Conservation (phyloP, 1,284 basidiomycete genomes). For the Apiotrichum siamense region DNA sequence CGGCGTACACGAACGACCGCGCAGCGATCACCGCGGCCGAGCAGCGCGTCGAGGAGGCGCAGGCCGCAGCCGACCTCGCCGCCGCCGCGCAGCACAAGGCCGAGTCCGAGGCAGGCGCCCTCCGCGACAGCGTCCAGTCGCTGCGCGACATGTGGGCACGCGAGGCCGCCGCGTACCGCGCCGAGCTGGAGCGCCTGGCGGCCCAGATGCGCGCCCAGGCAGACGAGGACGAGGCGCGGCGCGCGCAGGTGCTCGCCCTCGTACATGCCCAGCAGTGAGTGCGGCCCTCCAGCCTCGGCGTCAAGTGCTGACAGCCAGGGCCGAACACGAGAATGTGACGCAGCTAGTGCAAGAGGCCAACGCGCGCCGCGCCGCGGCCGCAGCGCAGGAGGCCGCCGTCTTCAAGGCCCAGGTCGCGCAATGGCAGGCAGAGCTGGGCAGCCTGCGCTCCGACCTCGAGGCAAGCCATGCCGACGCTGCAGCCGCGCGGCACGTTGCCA, state of each 20-base stretch:
- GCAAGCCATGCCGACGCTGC: slow-evolving; percentile 23
- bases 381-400: slow-evolving; percentile 12
- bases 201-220: slow-evolving; percentile 28
- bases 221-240: slow-evolving; percentile 33
- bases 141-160: slow-evolving; percentile 41
- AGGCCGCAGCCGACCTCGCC: slow-evolving; percentile 31
- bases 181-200: slow-evolving; percentile 26
- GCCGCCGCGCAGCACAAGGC: slow-evolving; percentile 27
- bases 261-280: slow-evolving; percentile 37
- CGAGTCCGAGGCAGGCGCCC: slow-evolving; percentile 33
- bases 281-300: background rate
- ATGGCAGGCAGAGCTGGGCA: too few species aligned
- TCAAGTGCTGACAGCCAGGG: slow-evolving; percentile 10
- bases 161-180: slow-evolving; percentile 33
- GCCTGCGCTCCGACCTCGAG: slow-evolving; percentile 20
- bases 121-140: slow-evolving; percentile 37
- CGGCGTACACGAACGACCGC: slow-evolving; percentile 28
- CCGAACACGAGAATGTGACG: slow-evolving; percentile 26
- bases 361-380: slow-evolving; percentile 9
- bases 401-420: slow-evolving; percentile 23
- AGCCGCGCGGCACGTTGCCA: background rate
- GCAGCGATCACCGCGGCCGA: slow-evolving; percentile 37
- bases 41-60: slow-evolving; percentile 34
- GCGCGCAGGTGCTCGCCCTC: slow-evolving; percentile 26
- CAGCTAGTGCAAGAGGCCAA: slow-evolving; percentile 23